Percentiles rank a stretch among this genome's conserved stretches.
Conservation (phyloP, 2,329 filamentous ascomycete species). For the Exophiala aquamarina region DNA sequence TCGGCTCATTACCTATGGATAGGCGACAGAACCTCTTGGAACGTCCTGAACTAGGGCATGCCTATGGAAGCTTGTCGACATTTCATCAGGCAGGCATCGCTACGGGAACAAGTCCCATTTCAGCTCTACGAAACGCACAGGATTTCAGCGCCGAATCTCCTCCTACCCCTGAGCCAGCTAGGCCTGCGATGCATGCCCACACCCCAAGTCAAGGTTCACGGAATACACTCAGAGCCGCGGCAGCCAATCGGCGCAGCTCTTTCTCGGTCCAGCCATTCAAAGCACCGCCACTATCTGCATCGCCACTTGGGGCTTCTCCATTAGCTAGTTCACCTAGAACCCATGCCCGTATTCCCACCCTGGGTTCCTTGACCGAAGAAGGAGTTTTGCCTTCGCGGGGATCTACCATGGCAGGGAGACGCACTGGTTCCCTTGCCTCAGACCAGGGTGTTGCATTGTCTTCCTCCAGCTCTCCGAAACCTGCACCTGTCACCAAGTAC, state of each 20-base stretch:
- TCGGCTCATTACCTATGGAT: constrained; percentile 72
- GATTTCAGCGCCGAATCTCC: constrained; percentile 49
- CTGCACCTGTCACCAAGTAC: constrained; percentile 75
- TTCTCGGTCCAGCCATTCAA: constrained; percentile 96
- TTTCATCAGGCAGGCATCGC: constrained; percentile 77
- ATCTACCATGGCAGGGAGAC: constrained; percentile 38
- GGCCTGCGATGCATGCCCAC: constrained; percentile 46
- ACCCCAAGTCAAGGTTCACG: constrained; percentile 49
- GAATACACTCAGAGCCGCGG: constrained; percentile 48
- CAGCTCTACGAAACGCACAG: constrained; percentile 72
- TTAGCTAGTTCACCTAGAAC: constrained; percentile 55
- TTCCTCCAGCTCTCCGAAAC: constrained; percentile 73
- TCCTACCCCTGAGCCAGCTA: constrained; percentile 50
- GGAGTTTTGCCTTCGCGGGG: constrained; percentile 40
- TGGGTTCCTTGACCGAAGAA: constrained; percentile 41
- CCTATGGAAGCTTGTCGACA: constrained; percentile 86
- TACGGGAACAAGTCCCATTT: constrained; percentile 80
- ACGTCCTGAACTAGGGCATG: constrained; percentile 67
- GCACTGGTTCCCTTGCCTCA: constrained; percentile 54
- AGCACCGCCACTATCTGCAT: constrained; percentile 88
- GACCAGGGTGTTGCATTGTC: constrained; percentile 65
- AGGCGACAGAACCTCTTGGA: constrained; percentile 47
- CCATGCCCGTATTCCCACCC: constrained; percentile 40
- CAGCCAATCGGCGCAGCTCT: constrained; percentile 68
- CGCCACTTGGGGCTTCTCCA: constrained; percentile 61